Evolutionary conservation across 2,329 filamentous ascomycete genomes (phyloP).

Genomic region (Cladophialophora exuberans): DNA sequence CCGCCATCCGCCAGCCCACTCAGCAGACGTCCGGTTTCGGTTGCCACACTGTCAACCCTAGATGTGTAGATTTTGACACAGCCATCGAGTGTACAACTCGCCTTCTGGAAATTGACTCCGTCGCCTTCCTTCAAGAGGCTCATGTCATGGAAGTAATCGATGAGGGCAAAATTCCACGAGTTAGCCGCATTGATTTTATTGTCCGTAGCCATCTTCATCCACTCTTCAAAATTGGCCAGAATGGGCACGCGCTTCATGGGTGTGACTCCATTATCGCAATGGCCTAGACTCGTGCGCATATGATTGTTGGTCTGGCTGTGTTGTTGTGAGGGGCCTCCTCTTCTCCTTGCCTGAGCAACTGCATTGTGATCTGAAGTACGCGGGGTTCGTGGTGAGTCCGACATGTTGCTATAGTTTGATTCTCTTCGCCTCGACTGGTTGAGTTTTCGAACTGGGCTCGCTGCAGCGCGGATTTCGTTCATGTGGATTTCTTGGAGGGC

Average conservation of each 20-base stretch:
- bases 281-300: constrained; percentile 18
- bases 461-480: constrained; percentile 85
- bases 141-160: constrained; percentile 99
- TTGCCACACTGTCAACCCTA: constrained; percentile 95
- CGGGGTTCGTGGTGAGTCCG: constrained; percentile 57
- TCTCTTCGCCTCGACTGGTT: constrained; percentile 49
- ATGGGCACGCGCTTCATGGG: constrained; percentile 61
- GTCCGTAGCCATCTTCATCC: constrained; percentile 99
- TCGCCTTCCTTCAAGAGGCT: constrained; percentile 94
- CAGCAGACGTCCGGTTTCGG: constrained; percentile 91
- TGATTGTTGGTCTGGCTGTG: constrained; percentile 14
- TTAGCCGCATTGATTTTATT: constrained; percentile 99
- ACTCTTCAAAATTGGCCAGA: constrained; percentile 97
- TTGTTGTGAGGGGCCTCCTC: constrained; percentile 12
- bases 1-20: constrained; percentile 82
- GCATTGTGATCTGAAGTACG: constrained; percentile 46
- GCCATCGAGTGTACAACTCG: constrained; percentile 93
- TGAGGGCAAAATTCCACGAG: constrained; percentile 99
- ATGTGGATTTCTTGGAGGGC: constrained; percentile 87
- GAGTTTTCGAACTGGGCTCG: constrained; percentile 70
- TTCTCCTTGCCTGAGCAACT: constrained; percentile 26
- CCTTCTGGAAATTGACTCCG: constrained; percentile 97
- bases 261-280: constrained; percentile 27
- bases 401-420: constrained; percentile 57
- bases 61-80: constrained; percentile 99